Base-by-base conservation (phyloP, 768 basidiomycete species). In the Lentinus brumalis region DNA sequence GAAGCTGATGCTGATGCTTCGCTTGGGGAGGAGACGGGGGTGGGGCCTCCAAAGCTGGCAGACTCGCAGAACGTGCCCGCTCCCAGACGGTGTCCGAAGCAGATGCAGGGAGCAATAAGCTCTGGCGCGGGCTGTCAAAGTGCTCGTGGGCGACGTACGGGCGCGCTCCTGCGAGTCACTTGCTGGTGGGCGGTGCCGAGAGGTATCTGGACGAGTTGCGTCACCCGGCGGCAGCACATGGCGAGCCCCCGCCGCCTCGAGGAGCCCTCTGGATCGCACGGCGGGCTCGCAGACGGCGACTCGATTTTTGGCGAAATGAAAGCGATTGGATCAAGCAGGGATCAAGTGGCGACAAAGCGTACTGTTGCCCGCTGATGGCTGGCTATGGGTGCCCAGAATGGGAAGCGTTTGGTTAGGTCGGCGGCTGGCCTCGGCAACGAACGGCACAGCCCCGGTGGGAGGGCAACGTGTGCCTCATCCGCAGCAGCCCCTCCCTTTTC, bases 381-480 rank as follows among this genome's bases (percentile, higher is more conserved):
- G 21, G 21, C 21, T 26, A 26, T 26, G 32, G 44, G n/a, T 44
- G 52, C 57, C 65, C 41, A 41, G 57, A 63, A 56, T 39, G 62
- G 65, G 31, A 66, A 53, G 52, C 30, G 61, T 50, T 50, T 39
- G 59, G 44, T 62, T 42, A 42, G 50, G 45, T 11, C 32, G 21
- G 15, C 53, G 57, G 56, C 59, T 41, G 53, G 61, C 40, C 59
- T 62, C 61, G 65, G 60, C 53, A 58, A 59, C 56, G 31, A 40
- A 39, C 53, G 53, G 59, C 65, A 66, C 65, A 63, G 65, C 65
- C 41, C 55, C 46, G 62, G 60, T 30, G 31, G 59, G 59, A 39
- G 35, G 62, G 53, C 56, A 56, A 60, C 63, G 63, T 64, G 60
- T 64, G 56, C 66, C 56, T 57, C 30, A 35, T 62, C 66, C 66